These are phyloP conservation scores for Prunus dulcis DNA, from an alignment of 306 rosid genomes.

Conservation along the genomic window DNA sequence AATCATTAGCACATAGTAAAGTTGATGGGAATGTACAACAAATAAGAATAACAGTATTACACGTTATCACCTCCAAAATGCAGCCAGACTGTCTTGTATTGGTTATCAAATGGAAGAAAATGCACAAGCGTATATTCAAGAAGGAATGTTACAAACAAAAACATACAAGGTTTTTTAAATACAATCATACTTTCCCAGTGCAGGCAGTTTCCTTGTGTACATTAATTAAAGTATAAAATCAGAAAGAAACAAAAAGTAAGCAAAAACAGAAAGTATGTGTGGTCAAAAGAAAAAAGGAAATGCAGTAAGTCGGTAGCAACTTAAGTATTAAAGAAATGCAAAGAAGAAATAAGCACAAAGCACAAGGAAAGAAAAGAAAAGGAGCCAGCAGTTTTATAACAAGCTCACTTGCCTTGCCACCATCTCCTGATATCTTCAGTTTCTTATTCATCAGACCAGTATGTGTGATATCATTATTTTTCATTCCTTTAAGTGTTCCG, in stretches of 20 bases:
- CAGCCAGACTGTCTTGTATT: not conserved
- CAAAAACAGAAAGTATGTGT: not conserved
- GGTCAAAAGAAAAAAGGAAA: conserved; percentile 10
- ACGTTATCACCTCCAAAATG: not conserved
- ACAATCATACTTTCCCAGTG: not conserved
- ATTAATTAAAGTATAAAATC: not conserved
- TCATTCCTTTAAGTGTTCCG: conserved; percentile 56
- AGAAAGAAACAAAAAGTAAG: not conserved
- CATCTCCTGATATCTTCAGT: conserved; percentile 81
- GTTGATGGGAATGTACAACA: not conserved
- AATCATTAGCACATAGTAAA: not conserved
- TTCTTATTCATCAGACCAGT: conserved; percentile 59
- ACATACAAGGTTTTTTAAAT: not conserved
- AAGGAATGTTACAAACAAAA: not conserved
- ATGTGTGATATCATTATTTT: conserved; percentile 50
- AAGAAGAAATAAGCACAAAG: not conserved
- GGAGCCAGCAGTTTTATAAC: not conserved
- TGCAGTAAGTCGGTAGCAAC: not conserved
- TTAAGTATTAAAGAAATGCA: not conserved
- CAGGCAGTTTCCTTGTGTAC: not conserved
- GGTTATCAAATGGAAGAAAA: not conserved
- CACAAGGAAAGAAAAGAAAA: not conserved
- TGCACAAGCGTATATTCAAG: not conserved
- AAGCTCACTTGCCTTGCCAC: conserved; percentile 59
- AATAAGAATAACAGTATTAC: not conserved